Base-by-base conservation (phyloP, 495 filamentous ascomycete genomes). In the Penicillium riverlandense region DNA sequence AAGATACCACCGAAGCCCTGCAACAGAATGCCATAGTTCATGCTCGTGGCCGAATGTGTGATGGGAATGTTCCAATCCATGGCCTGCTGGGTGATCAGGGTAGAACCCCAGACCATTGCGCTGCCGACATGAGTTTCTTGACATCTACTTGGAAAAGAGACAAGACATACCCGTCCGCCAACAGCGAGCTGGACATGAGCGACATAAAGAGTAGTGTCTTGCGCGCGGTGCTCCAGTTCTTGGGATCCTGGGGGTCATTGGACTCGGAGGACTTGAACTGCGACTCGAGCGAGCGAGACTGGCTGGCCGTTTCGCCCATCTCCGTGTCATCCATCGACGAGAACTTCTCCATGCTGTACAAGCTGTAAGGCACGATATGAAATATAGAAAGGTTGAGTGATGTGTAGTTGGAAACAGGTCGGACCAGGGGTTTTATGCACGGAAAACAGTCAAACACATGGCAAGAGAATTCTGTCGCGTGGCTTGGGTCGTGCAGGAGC, bases 1-100 rank as follows among this genome's bases (percentile, higher is more conserved):
- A 76, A 59, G n/a, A 77, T 55, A 7, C 75, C 72, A 27, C 75
- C 74, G 38, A 74, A 66, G 0, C 71, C 75, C 50, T 77, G 73
- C 42, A 76, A 57, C 44, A 78, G 59, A 45, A 79, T 70, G 12
- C 69, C 71, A 29, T 67, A 71, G 52, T 63, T 69, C 54, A 73
- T 66, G 11, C 71, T 76, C 7, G 63, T 66, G 0, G 67, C 59
- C 8, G 74, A 67, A 29, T 67, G 59, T 7, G 59, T 43, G 29
- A 71, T 39, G 7, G 45, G 58, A 48, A 76, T 72, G n/a, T 59
- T 40, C 72, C 72, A 77, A 28, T 69, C 63, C 28, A 63, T 52
- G 2, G 70, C 67, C 47, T 79, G 75, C n/a, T 58, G 53, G 32
- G 65, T 63, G 36, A 78, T 61, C 22, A 76, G 50, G 1, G 73